These are phyloP conservation scores for Sedum album DNA, from an alignment of 164 flowering plant genomes.

Conservation along the genomic window DNA sequence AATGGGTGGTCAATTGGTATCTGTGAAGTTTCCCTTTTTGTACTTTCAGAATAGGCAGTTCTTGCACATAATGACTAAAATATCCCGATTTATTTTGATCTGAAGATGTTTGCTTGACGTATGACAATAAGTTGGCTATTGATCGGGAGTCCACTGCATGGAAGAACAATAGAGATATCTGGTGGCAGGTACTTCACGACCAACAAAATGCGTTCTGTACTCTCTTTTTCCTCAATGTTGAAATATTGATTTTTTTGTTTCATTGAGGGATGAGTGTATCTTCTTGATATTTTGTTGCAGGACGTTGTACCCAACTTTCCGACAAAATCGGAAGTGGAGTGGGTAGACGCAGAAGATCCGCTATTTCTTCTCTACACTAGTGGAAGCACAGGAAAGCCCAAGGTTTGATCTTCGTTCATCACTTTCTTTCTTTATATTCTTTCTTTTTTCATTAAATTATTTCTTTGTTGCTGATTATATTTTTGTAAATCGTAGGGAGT, in stretches of 20 bases:
- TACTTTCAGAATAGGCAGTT: background rate
- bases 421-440: background rate
- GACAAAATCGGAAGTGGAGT: slow-evolving; percentile 65
- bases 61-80: background rate
- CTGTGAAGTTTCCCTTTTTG: background rate
- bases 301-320: slow-evolving; percentile 73
- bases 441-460: background rate
- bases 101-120: slow-evolving; percentile 71
- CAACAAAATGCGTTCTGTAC: too few relatives aligned
- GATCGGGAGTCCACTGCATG: slow-evolving; percentile 68
- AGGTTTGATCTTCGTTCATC: slow-evolving; percentile 38
- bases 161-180: slow-evolving; percentile 71
- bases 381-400: slow-evolving; percentile 99
- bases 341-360: slow-evolving; percentile 98
- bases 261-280: background rate
- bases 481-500: slow-evolving; percentile 60
- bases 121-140: slow-evolving; percentile 73
- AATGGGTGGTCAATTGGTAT: slow-evolving; percentile 62
- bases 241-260: background rate
- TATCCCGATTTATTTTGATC: background rate
- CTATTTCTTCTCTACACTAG: slow-evolving; percentile 93
- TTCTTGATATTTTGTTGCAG: slow-evolving; percentile 27
- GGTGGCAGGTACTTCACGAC: slow-evolving; percentile 94
- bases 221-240: too few relatives aligned
- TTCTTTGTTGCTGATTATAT: background rate